A percentile compares a stretch with the other conserved stretches of the same genome.
Conservation (phyloP, 129 eudicot species). For the Arctium lappa region DNA sequence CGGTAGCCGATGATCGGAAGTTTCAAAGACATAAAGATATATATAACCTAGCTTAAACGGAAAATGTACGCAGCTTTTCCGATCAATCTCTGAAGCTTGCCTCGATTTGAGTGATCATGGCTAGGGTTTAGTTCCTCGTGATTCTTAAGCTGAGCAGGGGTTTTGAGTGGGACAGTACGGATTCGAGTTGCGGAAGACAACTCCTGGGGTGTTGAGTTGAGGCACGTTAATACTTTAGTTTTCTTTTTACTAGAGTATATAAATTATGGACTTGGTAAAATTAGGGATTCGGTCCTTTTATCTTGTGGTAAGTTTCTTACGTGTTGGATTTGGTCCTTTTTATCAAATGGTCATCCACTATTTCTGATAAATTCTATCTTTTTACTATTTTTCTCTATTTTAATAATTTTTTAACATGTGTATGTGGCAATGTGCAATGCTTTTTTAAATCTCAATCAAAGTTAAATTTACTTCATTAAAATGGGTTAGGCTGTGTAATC, state of each 20-base stretch:
- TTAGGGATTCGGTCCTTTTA: neutral
- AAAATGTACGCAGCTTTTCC: slow-evolving; percentile 9
- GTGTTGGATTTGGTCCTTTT: neutral
- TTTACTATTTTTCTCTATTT: too few relatives aligned
- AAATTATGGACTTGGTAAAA: neutral
- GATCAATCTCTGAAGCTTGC: neutral
- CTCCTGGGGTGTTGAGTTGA: neutral
- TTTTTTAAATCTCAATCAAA: too few relatives aligned
- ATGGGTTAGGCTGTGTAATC: neutral
- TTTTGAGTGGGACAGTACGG: slow-evolving; percentile 13
- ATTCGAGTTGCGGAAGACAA: neutral
- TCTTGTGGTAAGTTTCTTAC: too few relatives aligned
- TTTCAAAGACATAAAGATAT: neutral
- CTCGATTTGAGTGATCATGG: slow-evolving; percentile 9
- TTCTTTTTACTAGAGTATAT: neutral
- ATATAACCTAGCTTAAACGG: neutral
- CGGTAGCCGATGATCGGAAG: neutral
- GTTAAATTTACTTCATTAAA: neutral
- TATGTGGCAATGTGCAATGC: too few relatives aligned
- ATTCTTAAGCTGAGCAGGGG: slow-evolving; percentile 16
- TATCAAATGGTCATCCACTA: too few relatives aligned
- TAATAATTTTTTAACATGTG: too few relatives aligned
- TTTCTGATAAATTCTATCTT: too few relatives aligned
- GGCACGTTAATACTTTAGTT: neutral
- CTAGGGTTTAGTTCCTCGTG: slow-evolving; percentile 21